A percentile compares a stretch with the other conserved stretches of the same genome.
These are phyloP conservation scores for Xylariaceae sp. DNA, from an alignment of 2,329 filamentous ascomycete genomes.

Conservation along the genomic window DNA sequence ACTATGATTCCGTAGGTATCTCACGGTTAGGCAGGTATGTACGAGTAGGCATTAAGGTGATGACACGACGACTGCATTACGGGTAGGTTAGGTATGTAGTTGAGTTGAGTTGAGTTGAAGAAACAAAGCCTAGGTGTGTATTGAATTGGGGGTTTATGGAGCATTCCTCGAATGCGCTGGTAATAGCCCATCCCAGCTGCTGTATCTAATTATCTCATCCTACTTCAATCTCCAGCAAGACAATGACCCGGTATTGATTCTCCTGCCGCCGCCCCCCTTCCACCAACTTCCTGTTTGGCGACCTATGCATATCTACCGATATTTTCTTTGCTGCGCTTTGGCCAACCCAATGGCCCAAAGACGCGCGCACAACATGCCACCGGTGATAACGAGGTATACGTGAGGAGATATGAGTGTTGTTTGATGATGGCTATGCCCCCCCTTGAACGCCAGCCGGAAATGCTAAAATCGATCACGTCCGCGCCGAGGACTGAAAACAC, in stretches of 20 bases:
- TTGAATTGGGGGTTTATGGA: neutral
- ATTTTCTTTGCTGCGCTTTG: slow-evolving; percentile 10
- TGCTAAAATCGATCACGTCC: slow-evolving; percentile 13
- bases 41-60: neutral
- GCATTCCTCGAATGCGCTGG: neutral
- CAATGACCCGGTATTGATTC: slow-evolving; percentile 6
- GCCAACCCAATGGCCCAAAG: slow-evolving; percentile 6
- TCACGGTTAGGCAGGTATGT: neutral
- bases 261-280: slow-evolving; percentile 6
- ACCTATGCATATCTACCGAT: slow-evolving; percentile 15
- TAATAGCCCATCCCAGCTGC: slow-evolving; percentile 9
- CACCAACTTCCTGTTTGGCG: slow-evolving; percentile 9
- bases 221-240: slow-evolving; percentile 7
- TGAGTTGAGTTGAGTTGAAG: neutral
- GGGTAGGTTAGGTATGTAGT: neutral
- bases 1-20: neutral
- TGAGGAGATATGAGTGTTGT: slow-evolving; percentile 6
- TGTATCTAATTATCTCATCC: slow-evolving; percentile 13
- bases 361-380: slow-evolving; percentile 14
- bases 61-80: neutral
- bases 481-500: slow-evolving; percentile 11
- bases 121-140: neutral
- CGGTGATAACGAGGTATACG: slow-evolving; percentile 17
- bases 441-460: slow-evolving; percentile 19
- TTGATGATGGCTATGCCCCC: slow-evolving; percentile 12